phyloP scores from a whole-genome alignment of 139 green algal species.

The Ettlia oleoabundans region DNA sequence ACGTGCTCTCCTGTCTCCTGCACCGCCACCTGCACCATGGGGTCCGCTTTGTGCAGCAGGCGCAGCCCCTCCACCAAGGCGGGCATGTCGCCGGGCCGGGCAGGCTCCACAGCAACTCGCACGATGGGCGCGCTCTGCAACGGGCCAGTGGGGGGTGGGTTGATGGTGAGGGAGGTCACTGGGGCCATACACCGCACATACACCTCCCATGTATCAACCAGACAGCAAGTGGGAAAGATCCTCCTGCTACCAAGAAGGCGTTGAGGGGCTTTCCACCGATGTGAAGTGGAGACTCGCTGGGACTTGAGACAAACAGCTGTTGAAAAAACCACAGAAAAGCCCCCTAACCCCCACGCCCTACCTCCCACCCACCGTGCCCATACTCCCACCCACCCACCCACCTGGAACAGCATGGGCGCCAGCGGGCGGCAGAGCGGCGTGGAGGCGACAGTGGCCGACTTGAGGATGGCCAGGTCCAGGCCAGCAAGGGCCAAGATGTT shows the following conservation, averaged over 20 bases:
- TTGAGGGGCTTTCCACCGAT: too few species aligned
- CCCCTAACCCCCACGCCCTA: too few species aligned
- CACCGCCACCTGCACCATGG: slow-evolving; percentile 77
- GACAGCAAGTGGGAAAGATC: too few species aligned
- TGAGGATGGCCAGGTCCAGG: slow-evolving; percentile 86
- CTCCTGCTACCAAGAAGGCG: too few species aligned
- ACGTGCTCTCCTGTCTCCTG: slow-evolving; percentile 88
- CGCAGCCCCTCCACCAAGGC: slow-evolving; percentile 83
- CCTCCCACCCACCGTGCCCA: neutral
- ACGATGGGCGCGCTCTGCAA: slow-evolving; percentile 84
- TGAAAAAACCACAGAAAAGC: too few species aligned
- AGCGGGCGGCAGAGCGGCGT: slow-evolving; percentile 77
- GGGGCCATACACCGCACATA: too few species aligned
- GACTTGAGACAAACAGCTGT: too few species aligned
- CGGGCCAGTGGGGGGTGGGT: neutral
- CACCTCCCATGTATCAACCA: too few species aligned
- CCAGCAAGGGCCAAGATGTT: slow-evolving; percentile 90
- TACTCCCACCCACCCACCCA: neutral
- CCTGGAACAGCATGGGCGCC: slow-evolving; percentile 92
- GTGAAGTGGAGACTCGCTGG: too few species aligned
- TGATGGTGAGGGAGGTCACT: too few species aligned
- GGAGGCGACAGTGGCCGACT: slow-evolving; percentile 89
- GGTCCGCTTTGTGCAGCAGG: slow-evolving; percentile 93
- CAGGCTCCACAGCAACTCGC: slow-evolving; percentile 93
- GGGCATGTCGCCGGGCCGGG: slow-evolving; percentile 77